Conservation (phyloP, 331 rosid genomes). For the Stylosanthes scabra region DNA sequence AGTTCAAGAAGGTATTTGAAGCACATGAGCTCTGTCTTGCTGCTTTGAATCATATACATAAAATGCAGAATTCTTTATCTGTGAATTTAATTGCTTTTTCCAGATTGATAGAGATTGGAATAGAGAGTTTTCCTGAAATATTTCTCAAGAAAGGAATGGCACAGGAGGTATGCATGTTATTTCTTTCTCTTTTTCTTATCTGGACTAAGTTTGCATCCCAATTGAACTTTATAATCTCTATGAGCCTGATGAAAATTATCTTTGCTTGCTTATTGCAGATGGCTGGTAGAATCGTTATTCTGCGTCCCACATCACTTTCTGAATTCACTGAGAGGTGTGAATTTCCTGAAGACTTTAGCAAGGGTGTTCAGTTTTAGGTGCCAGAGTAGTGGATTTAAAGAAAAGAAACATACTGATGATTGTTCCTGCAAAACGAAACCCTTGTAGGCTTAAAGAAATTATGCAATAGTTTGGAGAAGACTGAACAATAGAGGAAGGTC, state of each 20-base stretch:
- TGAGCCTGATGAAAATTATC: conserved; percentile 12
- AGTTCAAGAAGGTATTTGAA: conserved; percentile 79
- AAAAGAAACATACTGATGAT: neutral
- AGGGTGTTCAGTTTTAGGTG: conserved; percentile 9
- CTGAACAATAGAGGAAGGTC: neutral
- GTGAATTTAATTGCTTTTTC: conserved; percentile 9
- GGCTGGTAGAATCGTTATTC: conserved; percentile 88
- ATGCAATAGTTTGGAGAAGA: conserved; percentile 1
- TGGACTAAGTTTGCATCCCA: conserved; percentile 24
- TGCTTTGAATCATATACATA: conserved; percentile 1
- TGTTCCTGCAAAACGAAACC: neutral
- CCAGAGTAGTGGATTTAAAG: conserved; percentile 14
- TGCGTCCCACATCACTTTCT: conserved; percentile 79
- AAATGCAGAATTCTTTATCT: neutral
- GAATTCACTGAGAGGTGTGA: conserved; percentile 85
- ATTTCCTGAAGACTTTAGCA: conserved; percentile 9
- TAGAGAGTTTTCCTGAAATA: conserved; percentile 82
- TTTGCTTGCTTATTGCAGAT: conserved; percentile 57
- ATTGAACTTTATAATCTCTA: neutral
- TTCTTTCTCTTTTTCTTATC: neutral
- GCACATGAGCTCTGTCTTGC: conserved; percentile 11
- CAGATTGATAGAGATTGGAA: conserved; percentile 92
- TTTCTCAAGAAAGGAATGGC: conserved; percentile 84
- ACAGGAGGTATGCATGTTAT: conserved; percentile 64
- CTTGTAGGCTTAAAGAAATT: neutral